A percentile compares a stretch with the other conserved stretches of the same genome.
phyloP scores from a whole-genome alignment of 805 yeast species.

The Candida odintsovae region DNA sequence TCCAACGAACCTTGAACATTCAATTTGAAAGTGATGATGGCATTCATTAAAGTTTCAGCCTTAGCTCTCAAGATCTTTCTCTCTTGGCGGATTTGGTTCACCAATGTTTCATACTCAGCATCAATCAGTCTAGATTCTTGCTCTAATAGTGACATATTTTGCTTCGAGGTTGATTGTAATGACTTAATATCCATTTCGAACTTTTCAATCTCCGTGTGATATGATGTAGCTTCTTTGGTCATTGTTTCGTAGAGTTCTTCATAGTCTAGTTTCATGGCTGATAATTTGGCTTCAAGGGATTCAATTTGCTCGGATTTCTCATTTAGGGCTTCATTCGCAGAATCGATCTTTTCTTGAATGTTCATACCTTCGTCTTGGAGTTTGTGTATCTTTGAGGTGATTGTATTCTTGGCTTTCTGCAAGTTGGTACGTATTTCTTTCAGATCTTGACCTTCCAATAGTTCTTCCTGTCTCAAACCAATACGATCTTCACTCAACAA shows the following conservation, averaged over 20 bases:
- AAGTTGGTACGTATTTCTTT: slow-evolving; percentile 32
- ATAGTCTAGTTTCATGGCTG: slow-evolving; percentile 44
- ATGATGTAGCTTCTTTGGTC: slow-evolving; percentile 45
- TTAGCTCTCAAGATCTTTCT: slow-evolving; percentile 45
- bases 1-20: slow-evolving; percentile 61
- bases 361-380: slow-evolving; percentile 53
- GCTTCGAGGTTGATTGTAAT: slow-evolving; percentile 42
- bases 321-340: slow-evolving; percentile 45
- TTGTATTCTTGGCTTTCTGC: slow-evolving; percentile 38
- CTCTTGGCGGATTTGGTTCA: slow-evolving; percentile 39
- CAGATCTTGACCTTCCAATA: slow-evolving; percentile 34
- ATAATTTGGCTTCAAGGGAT: slow-evolving; percentile 48
- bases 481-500: slow-evolving; percentile 36
- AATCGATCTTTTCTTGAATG: slow-evolving; percentile 54
- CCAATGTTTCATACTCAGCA: slow-evolving; percentile 46
- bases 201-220: slow-evolving; percentile 61
- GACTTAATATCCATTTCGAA: slow-evolving; percentile 52
- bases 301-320: slow-evolving; percentile 56
- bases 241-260: slow-evolving; percentile 52
- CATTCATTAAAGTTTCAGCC: slow-evolving; percentile 52
- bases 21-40: slow-evolving; percentile 58
- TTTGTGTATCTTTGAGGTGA: slow-evolving; percentile 39
- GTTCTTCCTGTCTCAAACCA: slow-evolving; percentile 39
- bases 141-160: slow-evolving; percentile 43
- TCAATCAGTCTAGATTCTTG: slow-evolving; percentile 45